These are phyloP conservation scores for Scleroderma bovista DNA, from an alignment of 768 basidiomycete genomes.

Conservation along the genomic window DNA sequence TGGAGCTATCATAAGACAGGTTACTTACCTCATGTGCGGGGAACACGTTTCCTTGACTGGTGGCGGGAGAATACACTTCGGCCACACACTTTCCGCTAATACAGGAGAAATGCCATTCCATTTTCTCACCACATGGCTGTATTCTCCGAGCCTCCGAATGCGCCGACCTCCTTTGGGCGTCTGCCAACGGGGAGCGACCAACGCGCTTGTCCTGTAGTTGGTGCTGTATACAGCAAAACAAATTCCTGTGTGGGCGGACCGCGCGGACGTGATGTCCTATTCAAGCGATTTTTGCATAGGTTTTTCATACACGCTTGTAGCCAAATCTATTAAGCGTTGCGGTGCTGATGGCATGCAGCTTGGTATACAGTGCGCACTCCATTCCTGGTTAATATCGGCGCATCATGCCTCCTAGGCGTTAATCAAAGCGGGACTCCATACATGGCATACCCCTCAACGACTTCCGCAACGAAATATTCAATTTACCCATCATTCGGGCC, in stretches of 20 bases:
- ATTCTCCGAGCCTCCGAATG: too few species aligned
- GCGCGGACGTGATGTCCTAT: not conserved
- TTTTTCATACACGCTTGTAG: too few species aligned
- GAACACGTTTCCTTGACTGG: not conserved
- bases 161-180: not conserved
- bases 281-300: not conserved
- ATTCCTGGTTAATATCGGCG: too few species aligned
- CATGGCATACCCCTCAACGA: too few species aligned
- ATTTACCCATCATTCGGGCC: not conserved
- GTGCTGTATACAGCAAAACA: not conserved
- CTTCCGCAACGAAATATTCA: too few species aligned
- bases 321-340: too few species aligned
- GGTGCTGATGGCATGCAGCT: too few species aligned
- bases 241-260: not conserved
- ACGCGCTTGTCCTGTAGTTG: not conserved
- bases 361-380: too few species aligned
- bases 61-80: not conserved
- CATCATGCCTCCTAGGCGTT: too few species aligned
- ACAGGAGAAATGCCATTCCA: not conserved
- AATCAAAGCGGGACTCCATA: too few species aligned
- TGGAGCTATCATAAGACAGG: not conserved
- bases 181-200: not conserved
- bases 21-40: not conserved
- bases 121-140: not conserved
- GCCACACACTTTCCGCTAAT: not conserved